phyloP scores from a whole-genome alignment of 257 asterid species.

The Solanum neorickii region DNA sequence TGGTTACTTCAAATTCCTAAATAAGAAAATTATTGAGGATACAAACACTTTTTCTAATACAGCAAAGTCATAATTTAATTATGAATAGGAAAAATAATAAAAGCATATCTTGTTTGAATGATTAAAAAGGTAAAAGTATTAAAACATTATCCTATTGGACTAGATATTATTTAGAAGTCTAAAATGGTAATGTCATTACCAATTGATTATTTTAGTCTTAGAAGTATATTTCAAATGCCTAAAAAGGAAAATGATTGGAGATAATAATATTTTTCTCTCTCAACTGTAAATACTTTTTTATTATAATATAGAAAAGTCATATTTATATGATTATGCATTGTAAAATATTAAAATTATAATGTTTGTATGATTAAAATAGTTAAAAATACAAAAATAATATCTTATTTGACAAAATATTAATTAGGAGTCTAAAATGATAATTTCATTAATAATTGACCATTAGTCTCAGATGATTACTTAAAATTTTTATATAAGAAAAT shows the following conservation, averaged over 20 bases:
- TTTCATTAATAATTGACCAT: not conserved
- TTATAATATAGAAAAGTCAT: not conserved
- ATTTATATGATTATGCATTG: not conserved
- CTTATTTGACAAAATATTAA: not conserved
- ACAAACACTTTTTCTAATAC: not conserved
- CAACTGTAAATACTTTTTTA: not conserved
- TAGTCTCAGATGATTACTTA: not conserved
- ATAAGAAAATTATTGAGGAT: too few relatives aligned
- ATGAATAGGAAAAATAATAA: not conserved
- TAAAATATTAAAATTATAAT: not conserved
- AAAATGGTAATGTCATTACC: not conserved
- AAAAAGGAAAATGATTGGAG: not conserved
- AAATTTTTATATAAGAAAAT: not conserved
- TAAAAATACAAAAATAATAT: not conserved
- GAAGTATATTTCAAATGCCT: not conserved
- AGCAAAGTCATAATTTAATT: not conserved
- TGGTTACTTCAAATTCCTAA: not conserved
- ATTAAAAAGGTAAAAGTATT: not conserved
- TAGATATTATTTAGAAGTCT: not conserved
- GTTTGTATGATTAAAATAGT: not conserved
- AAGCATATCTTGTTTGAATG: not conserved
- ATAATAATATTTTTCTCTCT: not conserved
- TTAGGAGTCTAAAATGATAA: not conserved
- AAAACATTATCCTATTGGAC: not conserved
- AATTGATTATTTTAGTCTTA: not conserved